phyloP scores from a whole-genome alignment of 495 filamentous ascomycete genomes.

The Cercophora samala region DNA sequence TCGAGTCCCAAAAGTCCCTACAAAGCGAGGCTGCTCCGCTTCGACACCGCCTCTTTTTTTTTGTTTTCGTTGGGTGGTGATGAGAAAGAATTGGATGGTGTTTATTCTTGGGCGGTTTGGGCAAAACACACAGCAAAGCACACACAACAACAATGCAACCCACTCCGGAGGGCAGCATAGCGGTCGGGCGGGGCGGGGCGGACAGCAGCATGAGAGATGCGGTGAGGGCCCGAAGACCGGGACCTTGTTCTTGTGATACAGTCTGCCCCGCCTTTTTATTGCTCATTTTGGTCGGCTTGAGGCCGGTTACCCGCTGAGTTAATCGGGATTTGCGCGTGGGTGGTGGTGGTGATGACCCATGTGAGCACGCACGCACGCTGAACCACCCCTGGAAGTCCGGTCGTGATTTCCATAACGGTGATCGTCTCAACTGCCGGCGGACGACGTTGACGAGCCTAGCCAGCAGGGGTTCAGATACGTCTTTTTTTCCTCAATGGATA shows the following conservation, averaged over 20 bases:
- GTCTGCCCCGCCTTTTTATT: background rate
- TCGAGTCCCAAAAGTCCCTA: background rate
- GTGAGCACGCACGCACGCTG: no score
- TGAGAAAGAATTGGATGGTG: background rate
- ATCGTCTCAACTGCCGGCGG: background rate
- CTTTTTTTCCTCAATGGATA: background rate
- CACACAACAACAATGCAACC: background rate
- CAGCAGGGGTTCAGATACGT: background rate
- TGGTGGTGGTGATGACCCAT: background rate
- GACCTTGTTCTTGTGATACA: background rate
- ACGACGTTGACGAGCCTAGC: background rate
- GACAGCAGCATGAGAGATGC: background rate
- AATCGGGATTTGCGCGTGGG: background rate
- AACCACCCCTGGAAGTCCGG: background rate
- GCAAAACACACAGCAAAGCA: background rate
- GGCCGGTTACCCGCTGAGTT: background rate
- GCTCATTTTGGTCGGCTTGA: background rate
- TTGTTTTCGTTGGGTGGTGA: background rate
- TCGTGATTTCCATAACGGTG: background rate
- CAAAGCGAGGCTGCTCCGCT: constrained; percentile 1
- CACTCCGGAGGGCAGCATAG: background rate
- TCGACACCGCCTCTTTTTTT: constrained; percentile 10
- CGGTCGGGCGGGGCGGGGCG: constrained; percentile 5
- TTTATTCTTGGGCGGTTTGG: background rate
- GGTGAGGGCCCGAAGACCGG: constrained; percentile 5